Evolutionary conservation across 208 protist genomes (phyloP).

Genomic region (Acanthamoeba divionensis): DNA sequence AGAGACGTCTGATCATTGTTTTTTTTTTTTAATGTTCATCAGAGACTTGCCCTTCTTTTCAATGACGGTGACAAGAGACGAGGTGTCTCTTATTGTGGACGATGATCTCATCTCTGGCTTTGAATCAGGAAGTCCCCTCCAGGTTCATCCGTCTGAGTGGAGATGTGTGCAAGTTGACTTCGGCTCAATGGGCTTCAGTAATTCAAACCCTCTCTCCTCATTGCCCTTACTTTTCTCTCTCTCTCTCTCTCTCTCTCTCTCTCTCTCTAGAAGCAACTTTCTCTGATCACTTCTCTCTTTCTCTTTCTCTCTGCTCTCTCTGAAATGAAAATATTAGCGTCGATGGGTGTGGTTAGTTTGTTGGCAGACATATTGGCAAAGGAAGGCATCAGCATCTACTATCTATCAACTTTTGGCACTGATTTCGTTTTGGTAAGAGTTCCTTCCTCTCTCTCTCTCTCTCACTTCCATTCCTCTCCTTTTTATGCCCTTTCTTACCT

Average conservation of each 20-base stretch:
- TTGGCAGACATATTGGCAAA: slow-evolving; percentile 5
- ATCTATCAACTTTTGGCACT: slow-evolving; percentile 44
- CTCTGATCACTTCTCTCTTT: too few relatives aligned
- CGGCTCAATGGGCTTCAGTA: not conserved
- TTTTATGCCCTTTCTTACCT: not conserved
- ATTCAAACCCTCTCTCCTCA: not conserved
- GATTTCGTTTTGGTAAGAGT: not conserved
- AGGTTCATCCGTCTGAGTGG: not conserved
- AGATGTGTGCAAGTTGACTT: slow-evolving; percentile 21
- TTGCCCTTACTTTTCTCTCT: not conserved
- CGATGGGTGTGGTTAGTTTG: slow-evolving; percentile 22
- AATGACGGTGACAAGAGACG: not conserved
- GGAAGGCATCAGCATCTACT: slow-evolving; percentile 53
- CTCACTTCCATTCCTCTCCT: not conserved
- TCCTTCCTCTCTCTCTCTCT: not conserved
- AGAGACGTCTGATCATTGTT: not conserved
- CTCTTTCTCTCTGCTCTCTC: too few relatives aligned
- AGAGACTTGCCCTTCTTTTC: slow-evolving; percentile 46
- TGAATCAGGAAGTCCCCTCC: not conserved
- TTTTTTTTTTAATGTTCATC: not conserved
- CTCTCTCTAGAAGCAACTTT: too few relatives aligned
- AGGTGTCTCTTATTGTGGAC: slow-evolving; percentile 32
- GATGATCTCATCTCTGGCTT: slow-evolving; percentile 39
- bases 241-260: not conserved
- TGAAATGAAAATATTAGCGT: too few relatives aligned